Conservation (phyloP, 345 rosid genomes). For the Hevea brasiliensis region DNA sequence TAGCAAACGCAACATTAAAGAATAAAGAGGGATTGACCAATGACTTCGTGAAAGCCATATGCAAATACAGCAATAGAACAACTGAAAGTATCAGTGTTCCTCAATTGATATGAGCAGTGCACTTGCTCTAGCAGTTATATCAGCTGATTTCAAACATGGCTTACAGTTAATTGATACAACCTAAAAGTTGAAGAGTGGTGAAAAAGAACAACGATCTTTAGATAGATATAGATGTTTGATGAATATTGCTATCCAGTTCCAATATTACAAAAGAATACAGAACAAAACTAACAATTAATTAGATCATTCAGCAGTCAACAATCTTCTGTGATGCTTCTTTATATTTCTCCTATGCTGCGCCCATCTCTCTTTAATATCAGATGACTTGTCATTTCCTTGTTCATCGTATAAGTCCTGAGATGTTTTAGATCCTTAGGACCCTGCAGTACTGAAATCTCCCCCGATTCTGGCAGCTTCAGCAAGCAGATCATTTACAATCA, state of each 20-base stretch:
- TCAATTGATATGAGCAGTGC: too few species aligned
- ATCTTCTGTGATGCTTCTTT: conserved; percentile 38
- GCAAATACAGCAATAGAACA: too few species aligned
- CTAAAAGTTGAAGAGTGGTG: neutral
- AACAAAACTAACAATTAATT: neutral
- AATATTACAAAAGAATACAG: neutral
- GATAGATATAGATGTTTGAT: neutral
- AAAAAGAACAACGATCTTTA: neutral
- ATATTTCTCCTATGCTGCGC: conserved; percentile 50
- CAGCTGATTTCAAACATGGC: neutral
- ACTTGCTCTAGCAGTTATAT: too few species aligned
- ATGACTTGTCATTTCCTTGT: conserved; percentile 9
- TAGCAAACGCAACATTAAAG: too few species aligned
- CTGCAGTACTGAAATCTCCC: neutral
- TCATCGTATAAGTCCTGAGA: neutral
- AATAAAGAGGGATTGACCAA: too few species aligned
- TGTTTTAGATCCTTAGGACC: neutral
- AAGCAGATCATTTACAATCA: too few species aligned
- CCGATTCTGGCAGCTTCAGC: too few species aligned
- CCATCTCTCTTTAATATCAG: conserved; percentile 80
- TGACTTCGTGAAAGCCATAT: too few species aligned
- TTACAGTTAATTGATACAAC: neutral
- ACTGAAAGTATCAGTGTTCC: too few species aligned
- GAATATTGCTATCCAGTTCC: neutral
- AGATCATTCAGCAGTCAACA: conserved; percentile 15